Conservation (phyloP, 441 rosid species). For the Geranium incanum region DNA sequence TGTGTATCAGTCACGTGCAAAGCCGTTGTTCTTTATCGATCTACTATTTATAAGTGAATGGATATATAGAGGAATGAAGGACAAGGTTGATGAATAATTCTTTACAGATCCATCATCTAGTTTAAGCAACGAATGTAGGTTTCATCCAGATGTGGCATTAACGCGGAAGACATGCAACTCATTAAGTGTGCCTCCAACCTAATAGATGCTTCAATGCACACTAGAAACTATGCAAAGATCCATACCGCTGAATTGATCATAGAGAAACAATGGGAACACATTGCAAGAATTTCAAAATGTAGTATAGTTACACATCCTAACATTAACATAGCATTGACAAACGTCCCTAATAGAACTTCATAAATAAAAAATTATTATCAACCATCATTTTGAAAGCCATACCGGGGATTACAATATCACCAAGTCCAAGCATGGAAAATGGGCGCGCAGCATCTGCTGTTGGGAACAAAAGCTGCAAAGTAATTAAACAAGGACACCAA, state of each 20-base stretch:
- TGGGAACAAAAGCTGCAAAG: constrained; percentile 82
- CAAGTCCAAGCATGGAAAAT: constrained; percentile 97
- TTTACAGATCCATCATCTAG: too few relatives aligned
- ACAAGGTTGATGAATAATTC: background rate
- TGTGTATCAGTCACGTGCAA: too few relatives aligned
- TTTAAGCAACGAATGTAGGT: too few relatives aligned
- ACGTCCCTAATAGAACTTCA: background rate
- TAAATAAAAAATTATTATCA: background rate
- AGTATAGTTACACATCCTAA: background rate
- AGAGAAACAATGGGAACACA: constrained; percentile 1
- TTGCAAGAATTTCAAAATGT: background rate
- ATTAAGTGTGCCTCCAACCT: background rate
- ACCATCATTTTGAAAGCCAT: constrained; percentile 8
- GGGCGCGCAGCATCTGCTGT: constrained; percentile 65
- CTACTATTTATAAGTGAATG: background rate
- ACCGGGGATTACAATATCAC: constrained; percentile 98
- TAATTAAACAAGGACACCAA: constrained; percentile 10
- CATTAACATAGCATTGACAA: background rate
- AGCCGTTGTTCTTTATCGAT: background rate
- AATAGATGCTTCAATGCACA: background rate
- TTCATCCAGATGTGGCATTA: too few relatives aligned
- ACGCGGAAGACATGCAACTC: too few relatives aligned
- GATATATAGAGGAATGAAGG: background rate
- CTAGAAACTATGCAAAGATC: background rate
- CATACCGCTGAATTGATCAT: too few relatives aligned